phyloP scores from a whole-genome alignment of 73 alveolate genomes.

The Durusdinium trenchii region DNA sequence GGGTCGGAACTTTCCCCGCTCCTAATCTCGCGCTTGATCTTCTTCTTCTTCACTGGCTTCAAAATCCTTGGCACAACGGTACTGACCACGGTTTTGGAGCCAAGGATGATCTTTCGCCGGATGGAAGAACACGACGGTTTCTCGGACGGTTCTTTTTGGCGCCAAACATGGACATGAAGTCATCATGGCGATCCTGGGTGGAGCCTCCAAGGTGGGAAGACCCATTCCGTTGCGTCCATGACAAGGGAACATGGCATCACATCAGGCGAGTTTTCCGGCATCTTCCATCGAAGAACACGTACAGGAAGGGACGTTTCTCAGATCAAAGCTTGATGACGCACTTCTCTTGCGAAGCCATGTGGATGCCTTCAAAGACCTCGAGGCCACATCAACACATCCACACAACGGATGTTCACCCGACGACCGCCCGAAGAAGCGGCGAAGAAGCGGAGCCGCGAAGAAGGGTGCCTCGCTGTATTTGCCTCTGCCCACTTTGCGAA shows the following conservation, averaged over 20 bases:
- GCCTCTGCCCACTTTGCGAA: constrained; percentile 99
- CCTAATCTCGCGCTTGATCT: constrained; percentile 99
- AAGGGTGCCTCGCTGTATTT: constrained; percentile 98
- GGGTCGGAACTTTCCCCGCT: background rate
- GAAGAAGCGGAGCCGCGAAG: background rate
- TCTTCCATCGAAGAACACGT: background rate
- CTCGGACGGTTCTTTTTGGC: no score
- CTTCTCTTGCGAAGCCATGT: constrained; percentile 97
- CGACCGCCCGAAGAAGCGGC: no score
- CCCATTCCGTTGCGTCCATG: no score
- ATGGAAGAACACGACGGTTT: no score
- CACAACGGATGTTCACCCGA: no score
- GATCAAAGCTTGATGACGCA: constrained; percentile 97
- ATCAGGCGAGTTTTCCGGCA: background rate
- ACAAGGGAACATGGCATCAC: background rate
- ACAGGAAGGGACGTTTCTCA: background rate
- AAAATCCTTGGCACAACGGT: constrained; percentile 66
- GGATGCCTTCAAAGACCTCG: constrained; percentile 99
- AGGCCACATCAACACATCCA: background rate
- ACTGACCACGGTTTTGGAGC: background rate
- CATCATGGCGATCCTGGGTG: no score
- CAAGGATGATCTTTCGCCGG: background rate
- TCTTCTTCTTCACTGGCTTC: constrained; percentile 99
- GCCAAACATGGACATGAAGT: no score
- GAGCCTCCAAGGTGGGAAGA: no score